These are phyloP conservation scores for Euphorbia celastroides DNA, from an alignment of 441 rosid genomes.

Conservation along the genomic window DNA sequence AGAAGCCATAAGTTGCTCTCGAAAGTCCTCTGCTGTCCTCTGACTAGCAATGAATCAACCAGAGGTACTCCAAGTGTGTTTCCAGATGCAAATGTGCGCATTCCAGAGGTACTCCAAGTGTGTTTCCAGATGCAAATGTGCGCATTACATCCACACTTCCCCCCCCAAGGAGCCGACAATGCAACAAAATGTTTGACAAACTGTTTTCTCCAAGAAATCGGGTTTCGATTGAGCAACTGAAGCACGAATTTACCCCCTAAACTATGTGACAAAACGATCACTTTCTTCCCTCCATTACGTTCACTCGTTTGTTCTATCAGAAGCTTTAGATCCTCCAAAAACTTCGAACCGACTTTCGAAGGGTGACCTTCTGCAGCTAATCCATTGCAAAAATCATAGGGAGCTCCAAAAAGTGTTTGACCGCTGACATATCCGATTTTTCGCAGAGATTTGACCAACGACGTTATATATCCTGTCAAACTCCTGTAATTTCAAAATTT, in stretches of 20 bases:
- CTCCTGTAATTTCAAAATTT: slow-evolving; percentile 35
- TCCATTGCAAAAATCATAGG: slow-evolving; percentile 81
- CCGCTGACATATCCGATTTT: slow-evolving; percentile 50
- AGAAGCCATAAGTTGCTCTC: slow-evolving; percentile 85
- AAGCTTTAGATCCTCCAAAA: slow-evolving; percentile 46
- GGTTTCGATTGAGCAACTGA: slow-evolving; percentile 57
- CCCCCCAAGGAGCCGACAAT: slow-evolving; percentile 83
- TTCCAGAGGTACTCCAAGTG: too few relatives aligned
- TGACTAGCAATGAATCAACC: slow-evolving; percentile 65
- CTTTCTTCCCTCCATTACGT: slow-evolving; percentile 55
- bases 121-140: too few relatives aligned
- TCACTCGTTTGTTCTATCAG: slow-evolving; percentile 56
- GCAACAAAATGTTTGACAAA: slow-evolving; percentile 71
- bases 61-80: slow-evolving; percentile 66
- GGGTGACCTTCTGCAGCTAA: slow-evolving; percentile 65
- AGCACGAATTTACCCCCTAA: slow-evolving; percentile 69
- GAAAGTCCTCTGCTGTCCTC: slow-evolving; percentile 66
- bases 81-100: too few relatives aligned
- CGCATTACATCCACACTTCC: slow-evolving; percentile 55
- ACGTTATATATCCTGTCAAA: slow-evolving; percentile 58
- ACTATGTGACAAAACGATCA: slow-evolving; percentile 71
- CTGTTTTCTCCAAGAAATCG: slow-evolving; percentile 55
- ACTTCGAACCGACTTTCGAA: slow-evolving; percentile 55
- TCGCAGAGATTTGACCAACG: slow-evolving; percentile 54
- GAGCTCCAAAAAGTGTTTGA: slow-evolving; percentile 65